These are phyloP conservation scores for Aspergillus hancockii DNA, from an alignment of 495 filamentous ascomycete genomes.

Conservation along the genomic window DNA sequence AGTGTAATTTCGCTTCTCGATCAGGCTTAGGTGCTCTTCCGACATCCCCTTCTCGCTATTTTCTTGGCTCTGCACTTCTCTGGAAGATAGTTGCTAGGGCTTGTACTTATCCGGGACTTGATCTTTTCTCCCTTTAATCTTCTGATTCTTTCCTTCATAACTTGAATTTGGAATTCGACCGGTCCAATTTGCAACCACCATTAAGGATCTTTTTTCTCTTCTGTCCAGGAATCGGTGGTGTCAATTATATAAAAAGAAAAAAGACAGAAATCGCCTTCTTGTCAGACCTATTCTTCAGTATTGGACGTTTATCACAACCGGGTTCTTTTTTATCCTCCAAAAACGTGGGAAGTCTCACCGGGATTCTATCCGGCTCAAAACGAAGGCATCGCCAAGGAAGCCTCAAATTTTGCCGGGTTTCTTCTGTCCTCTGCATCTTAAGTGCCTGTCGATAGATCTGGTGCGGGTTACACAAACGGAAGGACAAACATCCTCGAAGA, in stretches of 20 bases:
- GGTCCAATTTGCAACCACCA: conserved; percentile 37
- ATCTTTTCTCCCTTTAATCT: conserved; percentile 15
- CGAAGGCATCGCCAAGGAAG: conserved; percentile 13
- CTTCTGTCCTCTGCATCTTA: conserved; percentile 30
- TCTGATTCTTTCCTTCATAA: not conserved
- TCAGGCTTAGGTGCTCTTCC: not conserved
- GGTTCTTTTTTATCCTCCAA: conserved; percentile 8
- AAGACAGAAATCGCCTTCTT: not conserved
- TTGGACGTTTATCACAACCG: not conserved
- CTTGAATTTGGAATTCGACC: conserved; percentile 6
- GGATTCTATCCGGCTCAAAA: conserved; percentile 8
- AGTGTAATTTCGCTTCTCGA: not conserved
- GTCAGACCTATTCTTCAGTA: conserved; percentile 1
- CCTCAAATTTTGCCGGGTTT: conserved; percentile 27
- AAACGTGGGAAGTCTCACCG: conserved; percentile 9
- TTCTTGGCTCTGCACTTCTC: conserved; percentile 19
- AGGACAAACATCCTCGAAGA: conserved; percentile 44
- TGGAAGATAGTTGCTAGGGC: conserved; percentile 26
- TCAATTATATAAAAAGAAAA: not conserved
- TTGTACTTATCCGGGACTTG: conserved; percentile 15
- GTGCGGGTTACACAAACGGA: conserved; percentile 36
- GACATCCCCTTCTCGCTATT: conserved; percentile 2
- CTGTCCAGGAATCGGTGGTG: conserved; percentile 16
- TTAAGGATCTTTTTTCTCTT: conserved; percentile 21
- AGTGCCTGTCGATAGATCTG: conserved; percentile 34